These are phyloP conservation scores for Citrullus colocynthis DNA, from an alignment of 306 rosid species.

Conservation along the genomic window DNA sequence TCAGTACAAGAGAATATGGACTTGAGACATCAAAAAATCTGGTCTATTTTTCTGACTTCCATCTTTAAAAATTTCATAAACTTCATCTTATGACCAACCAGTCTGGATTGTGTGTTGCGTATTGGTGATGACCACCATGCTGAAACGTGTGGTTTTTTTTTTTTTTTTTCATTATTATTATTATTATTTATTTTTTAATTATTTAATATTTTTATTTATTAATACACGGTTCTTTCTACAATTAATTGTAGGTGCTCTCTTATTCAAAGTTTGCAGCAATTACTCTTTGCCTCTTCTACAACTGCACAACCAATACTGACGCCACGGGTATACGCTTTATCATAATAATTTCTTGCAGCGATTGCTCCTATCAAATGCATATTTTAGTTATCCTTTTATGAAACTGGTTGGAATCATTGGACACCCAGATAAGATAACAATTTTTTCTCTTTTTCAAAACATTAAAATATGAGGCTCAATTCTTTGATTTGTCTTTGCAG, in stretches of 20 bases:
- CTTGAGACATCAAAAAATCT: not conserved
- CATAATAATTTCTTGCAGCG: constrained; percentile 7
- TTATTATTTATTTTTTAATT: too few relatives aligned
- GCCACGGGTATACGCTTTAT: constrained; percentile 54
- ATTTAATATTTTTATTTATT: not conserved
- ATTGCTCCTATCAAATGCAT: constrained; percentile 5
- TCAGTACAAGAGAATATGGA: not conserved
- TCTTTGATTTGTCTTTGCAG: not conserved
- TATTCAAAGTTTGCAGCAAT: constrained; percentile 88
- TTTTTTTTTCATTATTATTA: too few relatives aligned
- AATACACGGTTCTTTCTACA: not conserved
- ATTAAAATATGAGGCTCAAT: not conserved
- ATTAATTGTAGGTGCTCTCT: constrained; percentile 56
- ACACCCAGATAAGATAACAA: not conserved
- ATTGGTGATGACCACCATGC: not conserved
- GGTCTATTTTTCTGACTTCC: not conserved
- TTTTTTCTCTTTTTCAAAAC: not conserved
- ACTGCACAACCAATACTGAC: constrained; percentile 95
- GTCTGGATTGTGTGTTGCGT: not conserved
- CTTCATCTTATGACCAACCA: too few relatives aligned
- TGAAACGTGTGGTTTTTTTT: not conserved
- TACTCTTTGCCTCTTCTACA: constrained; percentile 91
- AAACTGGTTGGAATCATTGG: not conserved
- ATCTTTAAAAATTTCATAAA: not conserved
- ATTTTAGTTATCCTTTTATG: not conserved